A percentile compares a stretch with the other conserved stretches of the same genome.
phyloP scores from a whole-genome alignment of 2,329 filamentous ascomycete species.

The Paraphaeosphaeria sporulosa region DNA sequence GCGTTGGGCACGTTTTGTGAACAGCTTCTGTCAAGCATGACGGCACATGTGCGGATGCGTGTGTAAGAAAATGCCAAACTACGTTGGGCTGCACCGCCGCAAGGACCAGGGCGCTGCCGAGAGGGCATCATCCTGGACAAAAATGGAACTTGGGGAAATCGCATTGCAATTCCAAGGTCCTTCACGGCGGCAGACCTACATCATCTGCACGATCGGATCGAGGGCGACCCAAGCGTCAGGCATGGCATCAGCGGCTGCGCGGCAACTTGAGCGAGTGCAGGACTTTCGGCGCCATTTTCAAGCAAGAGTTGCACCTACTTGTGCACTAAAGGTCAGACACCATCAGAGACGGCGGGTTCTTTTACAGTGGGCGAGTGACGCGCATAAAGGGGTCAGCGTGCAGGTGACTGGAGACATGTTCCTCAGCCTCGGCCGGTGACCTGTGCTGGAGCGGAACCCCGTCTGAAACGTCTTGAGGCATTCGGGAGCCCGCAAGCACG shows the following conservation, averaged over 20 bases:
- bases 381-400: conserved; percentile 28
- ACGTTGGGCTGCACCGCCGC: conserved; percentile 6
- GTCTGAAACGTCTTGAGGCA: conserved; percentile 31
- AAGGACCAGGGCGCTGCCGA: neutral
- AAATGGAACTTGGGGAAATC: neutral
- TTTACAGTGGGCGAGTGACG: conserved; percentile 8
- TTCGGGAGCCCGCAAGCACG: conserved; percentile 13
- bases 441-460: conserved; percentile 18
- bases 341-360: conserved; percentile 9
- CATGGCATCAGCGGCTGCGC: neutral
- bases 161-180: neutral
- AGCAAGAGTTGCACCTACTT: conserved; percentile 1
- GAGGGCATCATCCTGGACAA: neutral
- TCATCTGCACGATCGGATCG: neutral
- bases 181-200: neutral
- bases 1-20: conserved; percentile 14
- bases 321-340: conserved; percentile 13
- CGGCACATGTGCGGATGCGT: conserved; percentile 1
- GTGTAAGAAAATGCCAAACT: conserved; percentile 6
- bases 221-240: neutral
- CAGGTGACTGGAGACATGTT: conserved; percentile 16
- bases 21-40: conserved; percentile 1
- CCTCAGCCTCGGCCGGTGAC: conserved; percentile 21
- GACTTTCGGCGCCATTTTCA: conserved; percentile 1
- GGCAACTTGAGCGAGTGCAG: conserved; percentile 9